Evolutionary conservation across 2,329 filamentous ascomycete genomes (phyloP), one percentile per base, ranked within the genome.

Genomic region (Penicillium decumbens): DNA sequence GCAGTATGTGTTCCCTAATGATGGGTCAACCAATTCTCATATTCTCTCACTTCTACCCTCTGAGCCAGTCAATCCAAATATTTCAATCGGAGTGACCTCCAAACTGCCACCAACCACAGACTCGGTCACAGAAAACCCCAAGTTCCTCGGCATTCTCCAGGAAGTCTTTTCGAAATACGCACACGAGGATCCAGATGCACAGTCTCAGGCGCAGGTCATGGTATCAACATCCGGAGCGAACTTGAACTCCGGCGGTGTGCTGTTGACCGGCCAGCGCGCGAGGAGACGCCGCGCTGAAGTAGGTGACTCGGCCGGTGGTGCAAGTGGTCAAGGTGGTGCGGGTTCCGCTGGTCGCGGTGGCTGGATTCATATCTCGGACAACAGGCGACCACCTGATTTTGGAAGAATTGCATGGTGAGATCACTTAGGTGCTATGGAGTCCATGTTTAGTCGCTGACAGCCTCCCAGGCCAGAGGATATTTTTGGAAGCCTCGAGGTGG

Each of bases 401-500:
- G 82, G 82, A 1, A 65, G 82, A n/a, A 83, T 84, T 53, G 79
- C 82, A 44, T 82, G 77, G 77, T 73, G 64, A 44, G 59, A 12
- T 4, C 7, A 30, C 18, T 13, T 5, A 23, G 15, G 10, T 41
- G 15, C 23, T 37, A 10, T 13, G 12, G 2, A 24, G 4, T 29
- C 12, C 18, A 12, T 25, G 29, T 7, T n/a, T 15, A 18, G 8
- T 13, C 10, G 30, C 55, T 61, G 45, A 67, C 43, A 44, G 18
- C 3, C 12, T 20, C 20, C 25, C 32, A 75, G 74, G 64, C 81
- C 82, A 0, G 82, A 85, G 62, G 82, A 85, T 66, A 85, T 85
- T 43, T 80, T 85, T 61, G 82, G 82, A 12, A 84, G 80, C 57
- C 62, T 85, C 23, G 81, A 85, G 65, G 78, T 85, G 4, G 80